Base-by-base conservation (phyloP, 768 basidiomycete genomes). In the Fomitopsis pulvina region DNA sequence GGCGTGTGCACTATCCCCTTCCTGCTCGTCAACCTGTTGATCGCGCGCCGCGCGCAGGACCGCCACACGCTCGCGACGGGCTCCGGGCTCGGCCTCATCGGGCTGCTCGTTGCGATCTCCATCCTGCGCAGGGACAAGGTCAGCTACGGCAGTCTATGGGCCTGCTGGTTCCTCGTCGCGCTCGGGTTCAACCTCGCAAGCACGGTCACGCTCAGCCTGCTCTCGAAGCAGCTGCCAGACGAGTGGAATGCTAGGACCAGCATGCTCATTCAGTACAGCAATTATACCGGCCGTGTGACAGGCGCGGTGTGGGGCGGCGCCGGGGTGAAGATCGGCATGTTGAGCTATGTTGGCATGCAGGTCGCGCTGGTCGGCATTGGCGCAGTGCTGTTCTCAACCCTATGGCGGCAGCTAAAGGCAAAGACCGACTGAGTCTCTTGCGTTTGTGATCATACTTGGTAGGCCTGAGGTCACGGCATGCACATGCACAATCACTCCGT, bases 121-220 rank as follows among this genome's bases (percentile, higher is more conserved):
- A 66, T 83, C 27, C 65, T 83, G 8, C 52, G 57, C 22, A 60
- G 71, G 21, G 57, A 62, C 21, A 68, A 58, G 21, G 63, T 80
- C 18, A 69, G 63, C 22, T 81, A 78, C 51, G 74, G 69, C 5
- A 71, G 71, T 14, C 56, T 83, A 4, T 74, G 73, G 52, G 60
- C 62, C 5, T 67, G 65, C 51, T 75, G 81, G 80, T 76, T 76
- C 67, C 69, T 77, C 34, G 69, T 85, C 21, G 83, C 85, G 22
- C 70, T 85, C 4, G 85, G 85, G 1, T 87, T 86, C 70, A 86
- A 86, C 63, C 68, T 86, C 10, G 76, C 81, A n/a, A 82, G 76
- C 54, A 85, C 82, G 2, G 78, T 80, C 49, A 85, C 85, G 27
- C 67, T 85, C 52, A 81, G 80, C 50, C 61, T 84, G 48, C 64